Base-by-base conservation (phyloP, 139 green algal species). In the Eudorina sp. region DNA sequence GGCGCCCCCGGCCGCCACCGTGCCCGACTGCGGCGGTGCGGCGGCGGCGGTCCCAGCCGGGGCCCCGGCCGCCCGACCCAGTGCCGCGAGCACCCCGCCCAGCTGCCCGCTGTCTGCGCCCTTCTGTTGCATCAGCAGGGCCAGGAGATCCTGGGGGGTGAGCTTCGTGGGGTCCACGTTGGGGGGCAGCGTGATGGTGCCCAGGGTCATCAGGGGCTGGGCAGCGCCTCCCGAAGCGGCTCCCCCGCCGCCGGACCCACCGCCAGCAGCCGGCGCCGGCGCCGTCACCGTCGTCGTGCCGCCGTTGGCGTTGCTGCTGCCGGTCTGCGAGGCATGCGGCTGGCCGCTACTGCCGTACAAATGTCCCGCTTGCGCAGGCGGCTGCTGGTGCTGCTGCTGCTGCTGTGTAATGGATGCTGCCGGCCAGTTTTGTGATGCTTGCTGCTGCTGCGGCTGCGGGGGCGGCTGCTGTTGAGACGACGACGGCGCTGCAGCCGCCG, bases 121-220 rank as follows among this genome's bases (percentile, higher is more conserved):
- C 7, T 87, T 69, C 45, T 87, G 81, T 45, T 87, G 64, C 81
- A 87, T 78, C 18, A 87, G 64, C 62, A 87, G 45, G 31, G 64
- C 81, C 4, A 87, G 43, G 19, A 87, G 46, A 14, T 87, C 81
- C 4, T 14, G 25, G 62, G 38, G 48, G 45, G 45, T 87, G 9
- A 87, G 81, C 45, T 78, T 78, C 29, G 8, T 53, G 14, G 81
- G 64, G 81, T 87, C 81, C 31, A 87, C 64, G 31, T 68, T 53
- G 45, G 81, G 81, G 45, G 81, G 81, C 45, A 87, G 81, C 27
- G 81, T 87, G 45, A 87, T 78, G 46, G 81, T 87, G 43, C 81
- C 81, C 31, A 87, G 81, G 23, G 81, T 87, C 34, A 87, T 29
- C 7, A 87, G 66, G n/a, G 81, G 81, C 64, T 87, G 81, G 0